phyloP scores from a whole-genome alignment of 352 stramenopile genomes.

The Peronospora farinosa region DNA sequence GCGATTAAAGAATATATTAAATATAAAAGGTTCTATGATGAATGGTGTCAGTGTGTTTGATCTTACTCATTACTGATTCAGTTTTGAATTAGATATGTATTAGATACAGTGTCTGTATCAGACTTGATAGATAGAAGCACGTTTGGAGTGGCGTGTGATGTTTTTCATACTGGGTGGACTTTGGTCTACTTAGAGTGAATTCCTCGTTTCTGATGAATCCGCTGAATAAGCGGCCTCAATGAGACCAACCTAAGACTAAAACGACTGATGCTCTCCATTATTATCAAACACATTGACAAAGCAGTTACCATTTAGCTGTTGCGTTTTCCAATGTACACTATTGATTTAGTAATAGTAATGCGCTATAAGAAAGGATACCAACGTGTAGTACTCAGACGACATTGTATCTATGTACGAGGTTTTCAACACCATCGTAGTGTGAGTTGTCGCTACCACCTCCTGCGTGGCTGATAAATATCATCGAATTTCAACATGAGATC shows the following conservation, averaged over 20 bases:
- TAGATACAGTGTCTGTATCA: too few species aligned
- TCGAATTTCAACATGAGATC: too few species aligned
- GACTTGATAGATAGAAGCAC: too few species aligned
- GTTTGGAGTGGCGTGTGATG: slow-evolving; percentile 49
- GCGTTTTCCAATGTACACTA: too few species aligned
- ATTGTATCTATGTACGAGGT: slow-evolving; percentile 3
- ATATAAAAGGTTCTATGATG: slow-evolving; percentile 8
- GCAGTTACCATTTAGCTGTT: background rate
- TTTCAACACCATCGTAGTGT: slow-evolving; percentile 6
- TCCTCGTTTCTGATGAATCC: slow-evolving; percentile 87
- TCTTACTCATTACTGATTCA: background rate
- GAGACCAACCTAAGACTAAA: slow-evolving; percentile 79
- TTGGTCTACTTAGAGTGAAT: slow-evolving; percentile 69
- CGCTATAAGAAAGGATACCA: background rate
- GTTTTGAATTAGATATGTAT: slow-evolving; percentile 12
- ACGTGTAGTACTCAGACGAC: too few species aligned
- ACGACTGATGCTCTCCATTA: slow-evolving; percentile 62
- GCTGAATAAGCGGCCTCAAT: slow-evolving; percentile 82
- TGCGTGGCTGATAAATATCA: slow-evolving; percentile 32
- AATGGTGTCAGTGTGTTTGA: slow-evolving; percentile 2
- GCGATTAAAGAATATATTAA: slow-evolving; percentile 8
- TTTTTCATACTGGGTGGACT: slow-evolving; percentile 56
- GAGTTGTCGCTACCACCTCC: slow-evolving; percentile 7
- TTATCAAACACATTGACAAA: slow-evolving; percentile 7
- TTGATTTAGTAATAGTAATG: background rate